Base-by-base conservation (phyloP, 768 basidiomycete genomes). In the Xerocomellus dryophilus region DNA sequence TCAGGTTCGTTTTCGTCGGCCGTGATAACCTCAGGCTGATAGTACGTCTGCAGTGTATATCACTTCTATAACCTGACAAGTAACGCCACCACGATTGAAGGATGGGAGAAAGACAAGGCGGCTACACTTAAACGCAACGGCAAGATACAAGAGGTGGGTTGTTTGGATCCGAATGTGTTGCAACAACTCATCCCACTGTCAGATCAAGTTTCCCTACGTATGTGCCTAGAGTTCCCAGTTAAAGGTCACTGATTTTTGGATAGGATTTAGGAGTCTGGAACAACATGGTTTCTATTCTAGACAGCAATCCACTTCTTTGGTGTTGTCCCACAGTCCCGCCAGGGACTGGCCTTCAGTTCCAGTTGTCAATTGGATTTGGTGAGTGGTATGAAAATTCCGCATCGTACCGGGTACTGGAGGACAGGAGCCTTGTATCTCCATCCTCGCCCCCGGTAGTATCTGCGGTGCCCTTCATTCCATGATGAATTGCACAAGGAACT, bases 21-120 rank as follows among this genome's bases (percentile, higher is more conserved):
- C 11, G 21, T 27, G 21, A 59, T 27, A 49, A 47, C 51, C 17
- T 43, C 27, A 7, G n/a, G 34, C 51, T 71, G 32, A 71, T 32
- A 31, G n/a, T n/a, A 14, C 1, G 47, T 38, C 43, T 15, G 8
- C 61, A 93, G 93, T 49, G 52, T 98, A 20, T 98, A 94, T 65
- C 97, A 98, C 60, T 83, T 95, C 58, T 88, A 86, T 64, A 78
- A 81, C 46, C 69, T 98, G 25, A 61, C 80, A 7, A 79, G 79
- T 10, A 99, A 99, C 69, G 84, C 86, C 2, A 99, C 96, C 1
- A 98, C 97, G 1, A 98, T 99, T 46, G 97, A 99, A 73, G 85
- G 89, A 0, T 96, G 92, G 91, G 97, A 99, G 71, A 98, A 98
- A 72, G 94, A 98, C 65, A 95, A 89, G 71, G 93, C 84, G 1